Evolutionary conservation across 106 monocot species (phyloP), one percentile per base, ranked within the genome.

Genomic region (Agapanthus africanus): DNA sequence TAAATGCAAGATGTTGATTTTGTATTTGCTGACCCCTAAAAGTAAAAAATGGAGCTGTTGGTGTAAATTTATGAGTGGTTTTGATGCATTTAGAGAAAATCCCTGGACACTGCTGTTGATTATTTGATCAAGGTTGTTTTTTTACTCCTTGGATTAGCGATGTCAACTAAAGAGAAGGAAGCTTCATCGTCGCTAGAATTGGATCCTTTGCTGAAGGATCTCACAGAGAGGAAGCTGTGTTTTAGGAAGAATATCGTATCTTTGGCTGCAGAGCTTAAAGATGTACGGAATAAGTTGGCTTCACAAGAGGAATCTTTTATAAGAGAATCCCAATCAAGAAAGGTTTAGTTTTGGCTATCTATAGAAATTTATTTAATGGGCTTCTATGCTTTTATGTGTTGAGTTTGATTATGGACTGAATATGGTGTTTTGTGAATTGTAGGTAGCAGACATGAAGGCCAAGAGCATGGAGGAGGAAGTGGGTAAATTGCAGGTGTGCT

Each of bases 141-240:
- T 66, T 66, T 44, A 4, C n/a, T n/a, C n/a, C 11, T 59, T 32
- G 25, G 21, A 25, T 1, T 22, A 15, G n/a, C 42, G 21, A 68
- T 68, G 68, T 47, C 49, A 26, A 33, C 33, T 8, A 68, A 32
- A 31, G 49, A 50, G 68, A 68, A 66, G 28, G 40, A 46, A 44
- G 19, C 49, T 47, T 35, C 66, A 4, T 26, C 80, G 2, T 27
- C 80, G 11, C 27, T 62, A 33, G 88, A 91, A 49, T 60, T 86
- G 70, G 97, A 97, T 81, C 97, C 97, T 0, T 59, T 97, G 63
- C 40, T 97, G 67, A 89, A 75, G 70, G 97, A 92, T 80, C 80
- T 97, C 0, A 71, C 80, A 30, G 91, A 97, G 82, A 97, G 89
- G 71, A 97, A 89, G 70, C 78, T 81, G 40, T 89, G 80, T 66